Evolutionary conservation across 495 filamentous ascomycete genomes (phyloP), one percentile per base, ranked within the genome.

Genomic region (Neurospora africana): DNA sequence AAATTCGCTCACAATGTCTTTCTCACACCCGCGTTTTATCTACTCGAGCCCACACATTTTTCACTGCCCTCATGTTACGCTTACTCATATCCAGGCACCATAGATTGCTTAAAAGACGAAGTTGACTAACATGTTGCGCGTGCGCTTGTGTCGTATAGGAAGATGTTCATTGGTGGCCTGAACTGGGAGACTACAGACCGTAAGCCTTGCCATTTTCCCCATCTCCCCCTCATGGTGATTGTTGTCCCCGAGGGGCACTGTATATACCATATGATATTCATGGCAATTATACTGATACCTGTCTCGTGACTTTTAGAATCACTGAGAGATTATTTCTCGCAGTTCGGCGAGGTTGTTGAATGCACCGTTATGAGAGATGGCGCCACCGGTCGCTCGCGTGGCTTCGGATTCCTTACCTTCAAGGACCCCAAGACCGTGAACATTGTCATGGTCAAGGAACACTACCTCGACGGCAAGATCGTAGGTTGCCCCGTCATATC

Each of bases 181-280:
- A 99, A 99, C 80, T 99, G 95, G 95, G 95, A 99, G 81, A 99
- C 95, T 36, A 98, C 95, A 68, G 95, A 99, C 83, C 91, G 95
- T 99, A 91, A 86, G 92, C 79, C 70, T 47, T 17, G 68, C 65
- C 27, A 33, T 61, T 13, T 61, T 61, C 27, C 27, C 30, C 27
- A 6, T 30, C 15, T 4, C 33, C 11, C 27, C 5, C 27, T 33
- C 6, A 33, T 30, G 15, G 53, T 33, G 4, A 19, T 33, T 8
- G 53, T 33, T 30, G 27, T 15, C 15, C 15, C 19, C 27, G 4
- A 9, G 17, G 53, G 27, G 15, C 53, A 61, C 23, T 33, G 4
- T 19, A 9, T 61, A 5, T 30, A 58, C 53, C 53, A 61, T 61
- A 61, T 15, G 13, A 9, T 6, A 2, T 9, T 33, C 27, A 33